Evolutionary conservation across 306 rosid species (phyloP).

Genomic region (Canavalia gladiata): DNA sequence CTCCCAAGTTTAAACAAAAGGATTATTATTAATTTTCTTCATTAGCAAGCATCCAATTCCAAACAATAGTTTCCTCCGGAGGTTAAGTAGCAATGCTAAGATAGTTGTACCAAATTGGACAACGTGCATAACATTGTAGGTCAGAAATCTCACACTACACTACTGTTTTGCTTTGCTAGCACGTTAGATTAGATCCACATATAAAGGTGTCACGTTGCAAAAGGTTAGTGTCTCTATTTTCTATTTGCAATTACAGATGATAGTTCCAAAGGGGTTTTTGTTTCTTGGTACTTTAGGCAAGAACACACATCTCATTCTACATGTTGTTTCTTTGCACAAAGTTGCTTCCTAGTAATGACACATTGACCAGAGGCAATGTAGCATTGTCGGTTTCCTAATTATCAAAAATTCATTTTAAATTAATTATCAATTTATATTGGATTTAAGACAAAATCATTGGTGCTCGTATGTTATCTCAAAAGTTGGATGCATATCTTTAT

Average conservation of each 20-base stretch:
- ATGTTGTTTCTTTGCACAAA: slow-evolving; percentile 45
- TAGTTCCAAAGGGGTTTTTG: slow-evolving; percentile 22
- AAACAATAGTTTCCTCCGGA: not conserved
- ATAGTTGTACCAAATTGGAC: slow-evolving; percentile 39
- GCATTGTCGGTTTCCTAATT: slow-evolving; percentile 27
- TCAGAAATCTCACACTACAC: slow-evolving; percentile 4
- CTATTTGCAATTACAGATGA: slow-evolving; percentile 41
- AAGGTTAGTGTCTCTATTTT: slow-evolving; percentile 36
- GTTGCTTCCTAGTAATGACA: slow-evolving; percentile 29
- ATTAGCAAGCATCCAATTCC: slow-evolving; percentile 33
- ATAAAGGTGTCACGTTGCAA: slow-evolving; percentile 40
- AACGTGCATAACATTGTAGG: slow-evolving; percentile 31
- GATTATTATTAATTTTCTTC: slow-evolving; percentile 12
- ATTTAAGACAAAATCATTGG: slow-evolving; percentile 1
- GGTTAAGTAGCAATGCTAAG: not conserved
- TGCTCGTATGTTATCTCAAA: slow-evolving; percentile 3
- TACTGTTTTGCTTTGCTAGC: slow-evolving; percentile 11
- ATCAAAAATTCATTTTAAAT: slow-evolving; percentile 1
- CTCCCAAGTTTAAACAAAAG: not conserved
- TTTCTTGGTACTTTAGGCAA: slow-evolving; percentile 2
- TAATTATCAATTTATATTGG: not conserved
- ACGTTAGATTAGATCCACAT: slow-evolving; percentile 45
- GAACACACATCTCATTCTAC: slow-evolving; percentile 53
- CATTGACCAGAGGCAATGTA: slow-evolving; percentile 8
- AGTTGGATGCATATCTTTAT: not conserved